These are phyloP conservation scores for Thelephora terrestris DNA, from an alignment of 1,284 basidiomycete species.

Conservation along the genomic window DNA sequence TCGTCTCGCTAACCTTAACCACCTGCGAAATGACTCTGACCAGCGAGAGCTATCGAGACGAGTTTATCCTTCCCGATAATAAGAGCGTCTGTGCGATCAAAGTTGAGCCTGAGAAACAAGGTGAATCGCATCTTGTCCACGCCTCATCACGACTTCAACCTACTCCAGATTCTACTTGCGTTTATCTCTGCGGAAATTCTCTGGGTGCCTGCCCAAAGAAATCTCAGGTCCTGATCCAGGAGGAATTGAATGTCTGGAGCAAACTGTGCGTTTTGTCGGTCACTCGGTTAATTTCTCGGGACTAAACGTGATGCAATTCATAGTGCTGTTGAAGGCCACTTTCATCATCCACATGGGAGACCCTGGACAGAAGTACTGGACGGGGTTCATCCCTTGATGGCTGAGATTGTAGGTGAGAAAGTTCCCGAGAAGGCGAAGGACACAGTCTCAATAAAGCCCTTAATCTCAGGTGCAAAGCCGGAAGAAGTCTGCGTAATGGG, in stretches of 20 bases:
- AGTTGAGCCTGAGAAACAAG: conserved; percentile 23
- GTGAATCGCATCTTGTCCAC: not conserved
- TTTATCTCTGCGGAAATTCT: conserved; percentile 96
- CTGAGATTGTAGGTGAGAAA: conserved; percentile 69
- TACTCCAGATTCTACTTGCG: conserved; percentile 39
- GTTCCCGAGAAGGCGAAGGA: not conserved
- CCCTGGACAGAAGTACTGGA: conserved; percentile 82
- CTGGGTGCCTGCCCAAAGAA: conserved; percentile 77
- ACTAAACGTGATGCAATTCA: conserved; percentile 1
- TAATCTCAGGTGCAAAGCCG: conserved; percentile 63
- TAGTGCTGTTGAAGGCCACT: conserved; percentile 89
- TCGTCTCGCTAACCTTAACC: not conserved
- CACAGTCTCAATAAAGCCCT: conserved; percentile 6
- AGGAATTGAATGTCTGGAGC: conserved; percentile 88
- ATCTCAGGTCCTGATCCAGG: conserved; percentile 62
- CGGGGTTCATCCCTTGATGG: conserved; percentile 65
- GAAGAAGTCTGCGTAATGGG: conserved; percentile 92
- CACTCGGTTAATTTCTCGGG: conserved; percentile 3
- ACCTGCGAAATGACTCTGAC: not conserved
- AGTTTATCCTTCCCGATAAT: conserved; percentile 60
- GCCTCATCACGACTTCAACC: not conserved
- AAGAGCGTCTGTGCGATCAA: conserved; percentile 38
- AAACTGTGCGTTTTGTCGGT: conserved; percentile 42
- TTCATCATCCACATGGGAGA: conserved; percentile 74
- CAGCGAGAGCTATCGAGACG: conserved; percentile 28